Base-by-base conservation (phyloP, 805 yeast genomes). In the Yarrowia sp. region DNA sequence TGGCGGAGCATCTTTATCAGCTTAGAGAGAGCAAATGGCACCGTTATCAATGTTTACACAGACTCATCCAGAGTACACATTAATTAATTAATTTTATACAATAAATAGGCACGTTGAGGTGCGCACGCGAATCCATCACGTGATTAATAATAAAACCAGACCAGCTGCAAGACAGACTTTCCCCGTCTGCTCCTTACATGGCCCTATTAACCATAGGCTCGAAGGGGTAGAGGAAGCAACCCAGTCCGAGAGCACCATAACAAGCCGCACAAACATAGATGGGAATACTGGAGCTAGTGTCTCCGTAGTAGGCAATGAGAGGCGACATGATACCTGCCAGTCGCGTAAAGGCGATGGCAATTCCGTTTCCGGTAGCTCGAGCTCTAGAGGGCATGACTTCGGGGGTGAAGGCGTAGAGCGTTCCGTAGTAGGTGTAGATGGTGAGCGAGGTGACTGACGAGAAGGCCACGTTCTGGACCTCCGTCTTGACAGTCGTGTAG, bases 321-420 rank as follows among this genome's bases (percentile, higher is more conserved):
- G 82, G 81, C 7, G 82, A 80, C 67, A 79, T 74, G n/a, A 78
- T 77, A 7, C 81, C 81, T 59, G 78, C 68, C 13, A 79, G 67
- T 42, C 83, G 68, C 62, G 79, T 80, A 80, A 65, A 75, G 6
- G 83, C 82, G n/a, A 86, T 77, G 8, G 85, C 81, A 16, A 84
- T 66, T 3, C 87, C 86, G 42, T 81, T 80, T 47, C 86, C 88
- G 1, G 88, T 84, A 14, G 85, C 84, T 70, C 83, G 72, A 18
- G 78, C 76, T 58, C 74, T 71, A 0, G 82, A 73, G 38, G 85
- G 85, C 70, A 85, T 78, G 22, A 82, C 81, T 68, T 85, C 87
- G 0, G 88, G 89, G 3, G 88, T 84, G 68, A 83, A 84, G 4
- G 88, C 88, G 67, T 83, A 85, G 19, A 85, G 72, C 21, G 81